Conservation (phyloP, 306 rosid genomes). For the Prunus mira region DNA sequence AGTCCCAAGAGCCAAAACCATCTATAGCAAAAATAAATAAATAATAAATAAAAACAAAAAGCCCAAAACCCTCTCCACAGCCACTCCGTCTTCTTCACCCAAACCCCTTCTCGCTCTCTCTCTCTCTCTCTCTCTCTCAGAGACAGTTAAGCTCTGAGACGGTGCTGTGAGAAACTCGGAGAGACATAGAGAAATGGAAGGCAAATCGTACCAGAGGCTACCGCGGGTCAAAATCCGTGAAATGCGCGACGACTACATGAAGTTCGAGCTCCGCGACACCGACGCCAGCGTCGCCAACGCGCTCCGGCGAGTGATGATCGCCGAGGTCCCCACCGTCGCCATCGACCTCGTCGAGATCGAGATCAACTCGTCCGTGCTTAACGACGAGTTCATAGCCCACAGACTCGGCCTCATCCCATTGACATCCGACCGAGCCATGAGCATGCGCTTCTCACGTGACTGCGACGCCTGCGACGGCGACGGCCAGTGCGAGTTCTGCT, state of each 20-base stretch:
- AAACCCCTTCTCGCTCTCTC: neutral
- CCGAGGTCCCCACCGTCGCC: slow-evolving; percentile 92
- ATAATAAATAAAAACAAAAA: neutral
- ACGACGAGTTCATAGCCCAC: slow-evolving; percentile 95
- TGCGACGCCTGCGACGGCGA: slow-evolving; percentile 98
- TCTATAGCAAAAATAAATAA: too few relatives aligned
- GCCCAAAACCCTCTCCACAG: neutral
- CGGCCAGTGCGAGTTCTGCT: slow-evolving; percentile 96
- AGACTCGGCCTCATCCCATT: slow-evolving; percentile 89
- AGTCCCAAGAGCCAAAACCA: neutral
- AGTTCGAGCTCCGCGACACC: slow-evolving; percentile 89
- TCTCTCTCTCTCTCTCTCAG: too few relatives aligned
- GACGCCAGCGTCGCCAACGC: slow-evolving; percentile 90
- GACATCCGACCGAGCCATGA: slow-evolving; percentile 86
- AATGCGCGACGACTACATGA: slow-evolving; percentile 62
- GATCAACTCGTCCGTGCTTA: slow-evolving; percentile 90
- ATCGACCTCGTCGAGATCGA: slow-evolving; percentile 93
- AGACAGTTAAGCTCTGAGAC: too few relatives aligned
- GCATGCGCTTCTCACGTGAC: slow-evolving; percentile 99
- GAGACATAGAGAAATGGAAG: slow-evolving; percentile 41
- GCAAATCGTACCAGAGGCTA: slow-evolving; percentile 72
- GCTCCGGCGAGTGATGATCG: slow-evolving; percentile 93
- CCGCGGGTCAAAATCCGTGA: slow-evolving; percentile 87
- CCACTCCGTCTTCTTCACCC: neutral
- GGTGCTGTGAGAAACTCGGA: too few relatives aligned